A percentile compares a stretch with the other conserved stretches of the same genome.
These are phyloP conservation scores for Adansonia gregorii DNA, from an alignment of 441 rosid species.

Conservation along the genomic window DNA sequence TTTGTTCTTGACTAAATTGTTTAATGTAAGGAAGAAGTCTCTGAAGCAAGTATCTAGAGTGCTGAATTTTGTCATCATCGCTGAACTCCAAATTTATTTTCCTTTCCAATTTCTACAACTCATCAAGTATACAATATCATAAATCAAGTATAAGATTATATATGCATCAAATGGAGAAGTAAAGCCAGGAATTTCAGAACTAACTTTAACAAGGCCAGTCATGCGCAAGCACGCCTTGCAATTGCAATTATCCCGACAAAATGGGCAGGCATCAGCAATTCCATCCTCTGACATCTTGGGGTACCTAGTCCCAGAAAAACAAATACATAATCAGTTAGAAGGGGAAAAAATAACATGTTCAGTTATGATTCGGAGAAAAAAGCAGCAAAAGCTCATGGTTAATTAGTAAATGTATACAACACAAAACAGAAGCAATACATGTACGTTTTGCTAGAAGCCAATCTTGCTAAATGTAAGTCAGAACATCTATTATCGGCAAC, in stretches of 20 bases:
- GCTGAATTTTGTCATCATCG: slow-evolving; percentile 24
- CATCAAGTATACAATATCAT: not conserved
- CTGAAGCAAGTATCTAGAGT: slow-evolving; percentile 42
- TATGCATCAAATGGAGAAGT: not conserved
- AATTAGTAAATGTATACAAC: not conserved
- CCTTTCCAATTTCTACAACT: slow-evolving; percentile 9
- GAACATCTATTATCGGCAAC: not conserved
- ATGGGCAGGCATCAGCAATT: slow-evolving; percentile 56
- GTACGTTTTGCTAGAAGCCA: not conserved
- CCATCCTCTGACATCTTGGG: slow-evolving; percentile 55
- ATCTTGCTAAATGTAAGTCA: not conserved
- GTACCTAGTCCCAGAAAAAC: slow-evolving; percentile 47
- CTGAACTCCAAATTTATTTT: slow-evolving; percentile 3
- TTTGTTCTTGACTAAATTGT: slow-evolving; percentile 46
- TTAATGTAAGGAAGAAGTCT: slow-evolving; percentile 48
- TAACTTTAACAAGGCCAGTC: slow-evolving; percentile 36
- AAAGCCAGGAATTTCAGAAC: slow-evolving; percentile 19
- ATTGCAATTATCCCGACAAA: slow-evolving; percentile 59
- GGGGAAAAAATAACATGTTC: not conserved
- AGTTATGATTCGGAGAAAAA: not conserved
- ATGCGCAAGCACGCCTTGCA: slow-evolving; percentile 69
- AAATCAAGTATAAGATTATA: not conserved
- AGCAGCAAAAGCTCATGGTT: not conserved
- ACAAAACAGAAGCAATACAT: not conserved
- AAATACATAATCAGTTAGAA: not conserved